Base-by-base conservation (phyloP, 768 basidiomycete species). In the Kwoniella shandongensis region DNA sequence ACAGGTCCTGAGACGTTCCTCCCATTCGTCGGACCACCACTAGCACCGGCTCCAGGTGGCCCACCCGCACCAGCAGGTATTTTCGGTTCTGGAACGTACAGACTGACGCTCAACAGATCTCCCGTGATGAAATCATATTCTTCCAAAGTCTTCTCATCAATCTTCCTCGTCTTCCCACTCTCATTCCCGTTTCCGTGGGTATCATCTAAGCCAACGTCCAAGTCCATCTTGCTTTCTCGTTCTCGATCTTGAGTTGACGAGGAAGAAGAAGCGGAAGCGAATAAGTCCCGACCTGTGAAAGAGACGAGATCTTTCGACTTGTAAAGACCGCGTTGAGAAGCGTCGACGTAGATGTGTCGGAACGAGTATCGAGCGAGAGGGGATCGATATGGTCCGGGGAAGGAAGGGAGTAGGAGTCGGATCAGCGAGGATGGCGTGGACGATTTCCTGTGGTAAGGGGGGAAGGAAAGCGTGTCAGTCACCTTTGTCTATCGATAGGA, bases 331-430 rank as follows among this genome's bases (percentile, higher is more conserved):
- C 70, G 57, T n/a, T 60, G 59, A 15, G 69, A 70, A 15, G 68
- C 68, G 30, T 73, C 71, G 48, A 70, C 71, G 51, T 70, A 73
- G 23, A 73, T 62, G 50, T 70, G 71, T 62, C 66, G 53, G 57
- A 73, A 70, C 6, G 68, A 62, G 48, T 59, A 70, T 22, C 71
- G 47, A 2, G 71, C 71, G 2, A 66, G 48, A 2, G 71, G 71
- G 8, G 71, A 73, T 42, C 71, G 63, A 46, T 73, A 70, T 5
- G 58, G 60, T 7, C 66, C 53, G 2, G 71, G 71, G 56, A 73
- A 68, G 12, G 62, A 59, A 11, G 71, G 65, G 11, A 62, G 48
- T n/a, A 73, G 57, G 3, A 68, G 57, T n/a, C 61, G 63, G 44
- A 73, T 66, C 8, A 73, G 40, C 3, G 68, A 66, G 6, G 66